Conservation (phyloP, 441 rosid species). For the Eutrema salsugineum region DNA sequence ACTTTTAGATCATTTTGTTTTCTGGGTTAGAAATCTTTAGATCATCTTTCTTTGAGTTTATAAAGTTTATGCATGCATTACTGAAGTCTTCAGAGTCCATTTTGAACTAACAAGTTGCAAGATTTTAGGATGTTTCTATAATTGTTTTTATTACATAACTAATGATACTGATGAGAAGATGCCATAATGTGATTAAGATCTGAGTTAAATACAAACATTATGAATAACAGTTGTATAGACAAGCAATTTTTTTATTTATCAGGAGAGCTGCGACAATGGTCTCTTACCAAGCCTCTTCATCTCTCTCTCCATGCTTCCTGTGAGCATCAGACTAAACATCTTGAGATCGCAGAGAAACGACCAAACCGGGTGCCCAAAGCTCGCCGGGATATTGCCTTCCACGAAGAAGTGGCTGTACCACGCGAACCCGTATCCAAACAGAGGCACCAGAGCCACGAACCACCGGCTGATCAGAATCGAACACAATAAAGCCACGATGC, state of each 20-base stretch:
- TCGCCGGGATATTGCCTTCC: constrained; percentile 79
- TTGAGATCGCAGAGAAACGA: constrained; percentile 79
- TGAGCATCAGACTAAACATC: constrained; percentile 95
- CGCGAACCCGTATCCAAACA: constrained; percentile 76
- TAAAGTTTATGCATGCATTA: constrained; percentile 5
- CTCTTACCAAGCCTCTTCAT: constrained; percentile 95
- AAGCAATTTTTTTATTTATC: no score
- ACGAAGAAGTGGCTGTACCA: constrained; percentile 99
- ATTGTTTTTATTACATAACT: neutral
- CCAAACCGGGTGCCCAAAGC: constrained; percentile 93
- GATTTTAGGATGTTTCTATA: neutral
- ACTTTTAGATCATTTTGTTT: constrained; percentile 9
- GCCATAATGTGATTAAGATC: neutral
- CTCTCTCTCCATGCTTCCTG: constrained; percentile 93
- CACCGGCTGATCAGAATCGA: constrained; percentile 64
- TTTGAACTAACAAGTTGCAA: neutral
- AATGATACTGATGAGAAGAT: no score
- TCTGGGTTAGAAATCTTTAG: neutral
- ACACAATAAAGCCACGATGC: constrained; percentile 45
- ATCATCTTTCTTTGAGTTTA: constrained; percentile 5
- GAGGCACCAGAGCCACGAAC: constrained; percentile 64
- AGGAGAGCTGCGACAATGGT: constrained; percentile 59
- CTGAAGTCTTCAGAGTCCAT: neutral
- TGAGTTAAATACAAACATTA: no score
- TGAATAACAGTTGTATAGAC: no score